phyloP scores from a whole-genome alignment of 805 yeast genomes.

The Barnettozyma californica region DNA sequence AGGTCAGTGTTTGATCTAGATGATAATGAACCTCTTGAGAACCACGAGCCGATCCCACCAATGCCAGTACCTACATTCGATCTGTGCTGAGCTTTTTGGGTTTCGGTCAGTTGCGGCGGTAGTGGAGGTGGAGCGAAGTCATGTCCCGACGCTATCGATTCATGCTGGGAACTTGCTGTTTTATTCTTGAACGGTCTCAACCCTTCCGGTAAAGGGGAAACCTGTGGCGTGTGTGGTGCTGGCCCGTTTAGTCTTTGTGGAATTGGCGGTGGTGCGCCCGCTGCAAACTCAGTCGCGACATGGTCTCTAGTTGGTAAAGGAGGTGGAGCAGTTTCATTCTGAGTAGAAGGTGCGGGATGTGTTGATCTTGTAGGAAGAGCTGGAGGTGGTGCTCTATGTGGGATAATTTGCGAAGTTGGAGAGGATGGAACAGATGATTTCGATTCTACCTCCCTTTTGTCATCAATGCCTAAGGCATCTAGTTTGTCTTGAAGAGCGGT shows the following conservation, averaged over 20 bases:
- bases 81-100: conserved; percentile 22
- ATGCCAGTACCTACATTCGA: conserved; percentile 6
- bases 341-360: not conserved
- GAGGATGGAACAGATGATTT: not conserved
- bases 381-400: conserved; percentile 5
- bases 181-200: conserved; percentile 6
- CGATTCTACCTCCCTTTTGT: too few species aligned
- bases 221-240: conserved; percentile 2
- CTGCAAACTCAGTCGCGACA: conserved; percentile 21
- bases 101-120: conserved; percentile 22
- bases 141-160: not conserved
- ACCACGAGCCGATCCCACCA: conserved; percentile 23
- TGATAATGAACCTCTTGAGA: conserved; percentile 11
- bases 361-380: conserved; percentile 2
- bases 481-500: not conserved
- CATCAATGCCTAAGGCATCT: not conserved
- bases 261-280: conserved; percentile 26
- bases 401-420: conserved; percentile 2
- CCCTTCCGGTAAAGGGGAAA: not conserved
- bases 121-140: conserved; percentile 23
- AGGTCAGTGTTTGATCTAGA: conserved; percentile 11
- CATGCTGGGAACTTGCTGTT: conserved; percentile 4
- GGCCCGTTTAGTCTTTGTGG: conserved; percentile 30
- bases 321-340: conserved; percentile 1
- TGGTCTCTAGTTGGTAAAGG: conserved; percentile 9